Base-by-base conservation (phyloP, 305 asterid species). In the Fraxinus latifolia region DNA sequence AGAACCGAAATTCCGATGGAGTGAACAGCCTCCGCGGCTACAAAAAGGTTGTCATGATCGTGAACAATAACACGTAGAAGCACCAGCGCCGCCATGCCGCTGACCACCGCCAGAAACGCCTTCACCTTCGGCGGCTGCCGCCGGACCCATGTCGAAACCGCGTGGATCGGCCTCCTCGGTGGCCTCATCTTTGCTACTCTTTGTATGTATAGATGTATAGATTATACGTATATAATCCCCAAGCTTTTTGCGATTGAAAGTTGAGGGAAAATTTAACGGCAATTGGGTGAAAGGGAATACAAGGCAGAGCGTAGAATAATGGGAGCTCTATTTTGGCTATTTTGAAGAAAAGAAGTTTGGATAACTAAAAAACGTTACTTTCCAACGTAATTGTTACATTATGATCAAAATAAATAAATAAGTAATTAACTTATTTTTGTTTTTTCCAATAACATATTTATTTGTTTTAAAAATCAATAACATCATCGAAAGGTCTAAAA, bases 101-200 rank as follows among this genome's bases (percentile, higher is more conserved):
- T 79, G 34, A 92, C 78, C 31, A 89, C 92, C 7, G 94, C 94
- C 53, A 92, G 91, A 79, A 93, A 91, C 67, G 92, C 94, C 93
- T 91, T 94, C 77, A 90, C 94, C 88, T 92, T 94, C n/a, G 93
- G 94, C 77, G 97, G 96, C 72, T 92, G 98, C 78, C 96, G 90
- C 81, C 90, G 86, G 21, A 92, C 90, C 98, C 98, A 94, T 77
- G 89, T 36, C 79, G 88, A 74, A 73, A 83, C 88, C 32, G 87
- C 93, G 23, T 89, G 92, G 91, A 93, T 87, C 89, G 95, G 90
- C 77, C 91, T 86, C 91, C 74, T 88, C 68, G 95, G 87, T 14
- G 91, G 87, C 83, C 84, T 85, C 96, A 92, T 92, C 33, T 62
- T 29, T 9, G 74, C 74, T 4, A 4, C 37, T 68, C 33, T 29